Percentiles rank a stretch among this genome's conserved stretches.
phyloP scores from a whole-genome alignment of 202 grass and related monocot species.

The Setaria viridis region DNA sequence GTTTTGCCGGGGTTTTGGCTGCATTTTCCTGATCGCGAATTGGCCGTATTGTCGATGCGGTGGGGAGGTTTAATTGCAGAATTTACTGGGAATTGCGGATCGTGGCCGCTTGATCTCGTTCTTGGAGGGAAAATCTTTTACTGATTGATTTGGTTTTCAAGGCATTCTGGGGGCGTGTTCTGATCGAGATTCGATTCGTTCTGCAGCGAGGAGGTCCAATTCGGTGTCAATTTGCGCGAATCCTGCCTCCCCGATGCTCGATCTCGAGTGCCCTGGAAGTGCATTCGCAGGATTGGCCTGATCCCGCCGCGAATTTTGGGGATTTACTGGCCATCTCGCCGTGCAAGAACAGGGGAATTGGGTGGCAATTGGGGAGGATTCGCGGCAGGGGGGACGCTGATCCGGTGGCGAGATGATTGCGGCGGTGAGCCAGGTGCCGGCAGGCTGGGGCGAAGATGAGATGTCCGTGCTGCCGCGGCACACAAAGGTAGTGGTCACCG shows the following conservation, averaged over 20 bases:
- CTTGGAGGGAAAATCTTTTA: neutral
- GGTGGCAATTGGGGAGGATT: constrained; percentile 37
- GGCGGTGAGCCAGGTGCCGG: constrained; percentile 48
- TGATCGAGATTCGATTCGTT: constrained; percentile 25
- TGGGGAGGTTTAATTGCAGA: neutral
- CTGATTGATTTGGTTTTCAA: neutral
- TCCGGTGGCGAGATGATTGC: constrained; percentile 47
- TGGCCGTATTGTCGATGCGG: neutral
- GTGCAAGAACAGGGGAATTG: constrained; percentile 26
- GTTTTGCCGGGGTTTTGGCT: neutral
- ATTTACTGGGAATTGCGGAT: constrained; percentile 27
- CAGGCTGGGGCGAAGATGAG: constrained; percentile 76
- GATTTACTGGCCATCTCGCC: neutral
- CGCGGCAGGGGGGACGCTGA: neutral
- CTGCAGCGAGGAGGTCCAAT: neutral
- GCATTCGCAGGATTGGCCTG: constrained; percentile 1
- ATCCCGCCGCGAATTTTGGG: neutral
- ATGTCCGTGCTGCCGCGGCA: constrained; percentile 77
- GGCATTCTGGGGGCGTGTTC: neutral
- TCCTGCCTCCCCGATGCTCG: constrained; percentile 8
- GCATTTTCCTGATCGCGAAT: constrained; percentile 36
- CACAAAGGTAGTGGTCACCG: constrained; percentile 88
- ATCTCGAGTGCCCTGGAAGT: constrained; percentile 21
- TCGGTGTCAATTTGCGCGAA: constrained; percentile 31
- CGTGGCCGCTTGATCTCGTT: neutral